Evolutionary conservation across 148 eudicot species (phyloP), one percentile per base, ranked within the genome.

Genomic region (Polygonum maritimum): DNA sequence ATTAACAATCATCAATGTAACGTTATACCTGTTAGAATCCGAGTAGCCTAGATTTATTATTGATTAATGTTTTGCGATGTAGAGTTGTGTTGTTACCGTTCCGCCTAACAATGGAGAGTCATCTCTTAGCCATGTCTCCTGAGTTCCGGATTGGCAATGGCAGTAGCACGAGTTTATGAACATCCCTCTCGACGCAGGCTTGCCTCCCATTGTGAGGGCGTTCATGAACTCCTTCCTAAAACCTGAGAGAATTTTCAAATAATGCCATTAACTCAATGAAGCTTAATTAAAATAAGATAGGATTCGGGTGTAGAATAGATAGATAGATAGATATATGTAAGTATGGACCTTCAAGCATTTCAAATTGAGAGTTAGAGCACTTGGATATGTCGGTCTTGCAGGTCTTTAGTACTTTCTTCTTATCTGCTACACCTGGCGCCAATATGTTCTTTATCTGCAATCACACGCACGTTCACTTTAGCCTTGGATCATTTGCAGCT

Each of bases 331-430:
- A 51, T 51, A n/a, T 51, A 51, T 51, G 55, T 51, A n/a, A 51
- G 5, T 4, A 51, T 51, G n/a, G 16, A 93, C 98, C 95, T 80
- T 94, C 91, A 85, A 94, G 80, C 47, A 60, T 82, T 69, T 84
- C 84, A 19, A 94, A 86, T 82, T 94, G 95, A 78, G 38, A 75
- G 47, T 83, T 14, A 5, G 97, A 87, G 78, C 98, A 94, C 74
- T 92, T 89, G 4, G 73, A 80, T 45, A 92, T 86, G 67, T 90
- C 92, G 21, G 78, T 63, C 87, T 94, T 90, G 85, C 98, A 94
- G 49, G 81, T 36, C 45, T 67, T 82, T 93, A 97, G 90, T 18
- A 77, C 75, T 48, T 94, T 91, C 39, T 86, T 88, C 8, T 80
- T 88, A 87, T 91, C 93, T 39, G 91, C 85, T 67, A 79, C 88